Percentiles rank a stretch among this genome's conserved stretches.
Evolutionary conservation across 176 grass and related monocot genomes (phyloP).

Genomic region (Eragrostis nindensis): DNA sequence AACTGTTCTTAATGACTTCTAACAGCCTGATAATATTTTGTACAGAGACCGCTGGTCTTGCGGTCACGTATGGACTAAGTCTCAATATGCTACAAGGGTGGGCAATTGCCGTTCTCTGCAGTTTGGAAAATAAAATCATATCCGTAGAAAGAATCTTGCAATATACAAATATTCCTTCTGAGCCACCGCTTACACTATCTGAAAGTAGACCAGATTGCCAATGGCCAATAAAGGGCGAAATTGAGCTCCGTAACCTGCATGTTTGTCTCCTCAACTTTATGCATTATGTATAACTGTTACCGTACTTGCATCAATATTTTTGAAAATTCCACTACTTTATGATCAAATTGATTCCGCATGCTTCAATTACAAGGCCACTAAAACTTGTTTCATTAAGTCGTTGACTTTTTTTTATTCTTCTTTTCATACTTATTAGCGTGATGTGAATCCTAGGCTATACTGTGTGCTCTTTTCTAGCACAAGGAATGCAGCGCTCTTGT

Average conservation of each 20-base stretch:
- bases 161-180: neutral
- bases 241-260: neutral
- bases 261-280: neutral
- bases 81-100: neutral
- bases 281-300: neutral
- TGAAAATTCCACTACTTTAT: no score
- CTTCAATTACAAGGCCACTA: no score
- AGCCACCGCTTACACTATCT: neutral
- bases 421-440: no score
- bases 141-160: neutral
- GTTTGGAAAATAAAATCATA: neutral
- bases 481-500: no score
- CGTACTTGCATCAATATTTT: no score
- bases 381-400: no score
- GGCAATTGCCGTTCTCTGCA: neutral
- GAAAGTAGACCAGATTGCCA: neutral
- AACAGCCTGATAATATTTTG: neutral
- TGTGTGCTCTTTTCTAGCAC: no score
- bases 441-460: no score
- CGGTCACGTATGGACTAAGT: slow-evolving; percentile 4
- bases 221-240: neutral
- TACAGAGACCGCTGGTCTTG: neutral
- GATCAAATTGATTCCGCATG: no score
- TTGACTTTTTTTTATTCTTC: no score
- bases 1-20: neutral